Evolutionary conservation across 2,329 filamentous ascomycete genomes (phyloP).

Genomic region (Hypoxylon sp.): DNA sequence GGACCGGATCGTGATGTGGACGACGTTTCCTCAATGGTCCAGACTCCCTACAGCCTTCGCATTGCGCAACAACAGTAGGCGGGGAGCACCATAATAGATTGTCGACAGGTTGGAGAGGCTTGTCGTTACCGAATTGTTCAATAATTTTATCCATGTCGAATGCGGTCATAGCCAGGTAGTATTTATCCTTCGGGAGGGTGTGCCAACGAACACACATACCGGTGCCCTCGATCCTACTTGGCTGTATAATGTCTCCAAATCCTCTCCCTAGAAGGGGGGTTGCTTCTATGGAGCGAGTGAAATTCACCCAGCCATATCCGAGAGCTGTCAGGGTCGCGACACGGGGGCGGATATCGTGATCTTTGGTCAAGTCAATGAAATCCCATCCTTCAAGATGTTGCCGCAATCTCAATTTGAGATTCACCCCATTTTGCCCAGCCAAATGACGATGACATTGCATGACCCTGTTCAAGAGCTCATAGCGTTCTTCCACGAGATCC

Average conservation of each 20-base stretch:
- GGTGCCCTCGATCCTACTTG: too few relatives aligned
- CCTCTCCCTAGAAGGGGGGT: slow-evolving; percentile 35
- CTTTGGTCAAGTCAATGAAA: slow-evolving; percentile 40
- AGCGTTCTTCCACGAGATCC: slow-evolving; percentile 36
- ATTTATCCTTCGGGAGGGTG: too few relatives aligned
- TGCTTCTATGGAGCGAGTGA: slow-evolving; percentile 40
- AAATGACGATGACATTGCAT: slow-evolving; percentile 33
- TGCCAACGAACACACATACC: too few relatives aligned
- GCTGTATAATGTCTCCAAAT: slow-evolving; percentile 35
- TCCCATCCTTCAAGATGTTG: slow-evolving; percentile 44
- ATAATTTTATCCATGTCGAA: too few relatives aligned
- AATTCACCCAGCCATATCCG: slow-evolving; percentile 44
- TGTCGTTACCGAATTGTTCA: too few relatives aligned
- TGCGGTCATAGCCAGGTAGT: too few relatives aligned
- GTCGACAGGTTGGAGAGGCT: too few relatives aligned
- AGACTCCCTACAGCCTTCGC: too few relatives aligned
- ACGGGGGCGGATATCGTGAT: slow-evolving; percentile 34
- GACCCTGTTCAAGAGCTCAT: slow-evolving; percentile 38
- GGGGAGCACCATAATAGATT: too few relatives aligned
- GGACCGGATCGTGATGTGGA: too few relatives aligned
- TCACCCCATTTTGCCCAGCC: slow-evolving; percentile 18
- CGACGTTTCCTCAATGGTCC: too few relatives aligned
- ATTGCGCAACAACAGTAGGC: too few relatives aligned
- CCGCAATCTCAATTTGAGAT: slow-evolving; percentile 22
- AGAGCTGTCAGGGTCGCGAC: slow-evolving; percentile 17